Percentiles rank a stretch among this genome's conserved stretches.
phyloP scores from a whole-genome alignment of 2,329 filamentous ascomycete species.

The Aspergillus pseudoterreus region DNA sequence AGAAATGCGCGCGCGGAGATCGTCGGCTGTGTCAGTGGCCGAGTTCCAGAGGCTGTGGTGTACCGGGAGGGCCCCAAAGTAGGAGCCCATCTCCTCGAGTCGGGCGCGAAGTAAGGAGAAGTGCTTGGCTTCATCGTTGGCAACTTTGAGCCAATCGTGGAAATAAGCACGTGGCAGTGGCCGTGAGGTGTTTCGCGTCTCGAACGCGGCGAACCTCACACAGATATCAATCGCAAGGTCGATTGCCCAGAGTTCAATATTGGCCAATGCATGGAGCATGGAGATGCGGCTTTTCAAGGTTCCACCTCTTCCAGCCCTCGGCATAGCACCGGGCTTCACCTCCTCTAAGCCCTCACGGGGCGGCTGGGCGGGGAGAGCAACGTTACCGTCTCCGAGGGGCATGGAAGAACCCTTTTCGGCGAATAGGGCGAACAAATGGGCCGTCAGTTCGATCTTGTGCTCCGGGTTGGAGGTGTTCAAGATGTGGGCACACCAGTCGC shows the following conservation, averaged over 20 bases:
- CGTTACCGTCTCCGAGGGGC: conserved; percentile 38
- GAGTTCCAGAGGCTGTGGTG: conserved; percentile 47
- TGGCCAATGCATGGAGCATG: conserved; percentile 48
- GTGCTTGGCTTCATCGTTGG: conserved; percentile 48
- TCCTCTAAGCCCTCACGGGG: conserved; percentile 39
- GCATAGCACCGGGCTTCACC: conserved; percentile 41
- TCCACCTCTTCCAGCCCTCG: conserved; percentile 40
- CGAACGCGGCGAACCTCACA: conserved; percentile 44
- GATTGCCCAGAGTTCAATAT: conserved; percentile 49
- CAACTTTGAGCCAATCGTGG: conserved; percentile 49
- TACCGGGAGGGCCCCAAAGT: conserved; percentile 44
- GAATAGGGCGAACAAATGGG: conserved; percentile 43
- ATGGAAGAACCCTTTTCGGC: conserved; percentile 41
- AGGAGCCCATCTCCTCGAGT: conserved; percentile 44
- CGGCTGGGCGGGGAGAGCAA: conserved; percentile 38
- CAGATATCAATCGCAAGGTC: conserved; percentile 48
- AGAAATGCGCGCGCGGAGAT: conserved; percentile 45
- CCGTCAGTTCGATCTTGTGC: conserved; percentile 47
- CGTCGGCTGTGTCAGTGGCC: conserved; percentile 40
- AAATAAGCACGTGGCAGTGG: conserved; percentile 44
- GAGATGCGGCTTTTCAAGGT: conserved; percentile 43
- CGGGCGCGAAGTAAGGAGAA: conserved; percentile 45
- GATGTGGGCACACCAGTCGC: conserved; percentile 48
- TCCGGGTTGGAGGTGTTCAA: conserved; percentile 44
- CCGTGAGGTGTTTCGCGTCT: conserved; percentile 25